Conservation (phyloP, 2,329 filamentous ascomycete species). For the Trichoderma semiorbis region DNA sequence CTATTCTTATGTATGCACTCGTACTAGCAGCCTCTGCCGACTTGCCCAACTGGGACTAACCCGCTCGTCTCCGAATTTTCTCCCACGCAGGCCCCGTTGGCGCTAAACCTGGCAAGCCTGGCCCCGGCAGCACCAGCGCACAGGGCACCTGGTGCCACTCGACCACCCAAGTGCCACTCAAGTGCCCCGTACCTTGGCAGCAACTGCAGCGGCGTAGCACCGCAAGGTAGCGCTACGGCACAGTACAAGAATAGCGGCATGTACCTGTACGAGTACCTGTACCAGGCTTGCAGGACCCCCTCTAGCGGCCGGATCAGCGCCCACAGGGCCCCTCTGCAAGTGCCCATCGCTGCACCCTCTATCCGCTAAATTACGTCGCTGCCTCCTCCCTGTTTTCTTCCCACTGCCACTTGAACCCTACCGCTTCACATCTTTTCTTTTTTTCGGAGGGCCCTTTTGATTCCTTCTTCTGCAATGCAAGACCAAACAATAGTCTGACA, state of each 20-base stretch:
- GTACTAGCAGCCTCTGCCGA: conserved; percentile 5
- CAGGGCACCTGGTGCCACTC: conserved; percentile 4
- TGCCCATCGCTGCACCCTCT: conserved; percentile 6
- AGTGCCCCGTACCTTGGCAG: neutral
- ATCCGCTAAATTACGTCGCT: conserved; percentile 16
- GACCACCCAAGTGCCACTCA: neutral
- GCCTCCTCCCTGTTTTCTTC: conserved; percentile 1
- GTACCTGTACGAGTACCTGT: conserved; percentile 8
- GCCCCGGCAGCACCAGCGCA: conserved; percentile 12
- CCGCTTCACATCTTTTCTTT: neutral
- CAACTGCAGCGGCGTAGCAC: neutral
- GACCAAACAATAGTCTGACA: neutral
- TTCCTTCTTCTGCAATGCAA: neutral
- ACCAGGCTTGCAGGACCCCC: neutral
- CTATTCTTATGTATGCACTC: neutral
- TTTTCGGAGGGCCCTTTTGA: neutral
- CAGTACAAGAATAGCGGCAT: neutral
- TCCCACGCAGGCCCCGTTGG: neutral
- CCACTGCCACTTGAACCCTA: neutral
- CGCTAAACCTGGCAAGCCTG: conserved; percentile 11
- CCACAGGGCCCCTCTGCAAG: conserved; percentile 13
- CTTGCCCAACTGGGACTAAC: conserved; percentile 11
- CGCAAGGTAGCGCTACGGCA: neutral
- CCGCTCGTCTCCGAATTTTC: conserved; percentile 7
- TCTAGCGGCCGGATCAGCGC: conserved; percentile 13